Evolutionary conservation across 129 eudicot genomes (phyloP), one percentile per base, ranked within the genome.

Genomic region (Tanacetum coccineum): DNA sequence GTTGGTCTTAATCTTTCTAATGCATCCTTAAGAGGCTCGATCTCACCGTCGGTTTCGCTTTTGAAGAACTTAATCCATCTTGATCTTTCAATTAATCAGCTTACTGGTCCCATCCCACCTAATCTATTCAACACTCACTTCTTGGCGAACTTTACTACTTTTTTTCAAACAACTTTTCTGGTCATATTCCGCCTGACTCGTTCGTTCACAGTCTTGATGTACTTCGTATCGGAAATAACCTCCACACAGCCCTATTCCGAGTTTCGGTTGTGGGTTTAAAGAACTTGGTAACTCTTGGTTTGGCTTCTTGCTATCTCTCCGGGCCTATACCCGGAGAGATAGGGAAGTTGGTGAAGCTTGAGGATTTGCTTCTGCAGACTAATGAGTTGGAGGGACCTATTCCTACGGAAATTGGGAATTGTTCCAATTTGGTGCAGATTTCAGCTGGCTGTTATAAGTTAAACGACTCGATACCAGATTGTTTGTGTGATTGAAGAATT

Each of bases 21-120:
- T 62, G 82, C 71, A 6, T 84, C 89, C 18, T 81, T 93, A 20
- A 10, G 70, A 7, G 99, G 96, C 51, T 69, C 93, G 19, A 73
- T 93, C n/a, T 81, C 96, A 30, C 87, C 96, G 1, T 81, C 95
- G 13, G 78, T 93, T 56, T 92, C 86, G 14, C 74, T 54, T 17
- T 72, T 93, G 15, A 32, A 44, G 3, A 71, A 89, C 85, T 95
- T 93, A 68, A 75, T 82, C 86, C 85, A 74, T 73, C 90, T 93
- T 71, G 87, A 93, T 79, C 92, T 93, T 66, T 93, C 99, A 59
- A 68, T 72, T 14, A 93, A 93, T 57, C 68, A 62, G 13, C 86
- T 93, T 3, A 56, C 90, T 6, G 96, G 96, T 22, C 95, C 96
- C 87, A 93, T 93, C 62, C 99, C 99, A 93, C 85, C 96, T 71